Percentiles rank a stretch among this genome's conserved stretches.
These are phyloP conservation scores for Pleoardoris graminearum DNA, from an alignment of 2,329 filamentous ascomycete genomes.

Conservation along the genomic window DNA sequence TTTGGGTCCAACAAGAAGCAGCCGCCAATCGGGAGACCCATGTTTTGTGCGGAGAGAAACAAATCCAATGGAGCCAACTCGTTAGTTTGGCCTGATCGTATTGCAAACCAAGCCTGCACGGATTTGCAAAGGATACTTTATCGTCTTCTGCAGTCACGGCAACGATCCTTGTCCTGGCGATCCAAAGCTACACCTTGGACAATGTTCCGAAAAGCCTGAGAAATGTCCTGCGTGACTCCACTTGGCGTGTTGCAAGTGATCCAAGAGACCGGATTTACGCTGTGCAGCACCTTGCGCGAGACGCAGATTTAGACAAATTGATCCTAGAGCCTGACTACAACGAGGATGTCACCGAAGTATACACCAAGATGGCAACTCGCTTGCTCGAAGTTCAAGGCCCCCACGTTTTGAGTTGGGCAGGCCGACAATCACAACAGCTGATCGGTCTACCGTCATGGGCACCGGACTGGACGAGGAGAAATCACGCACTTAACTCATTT, in stretches of 20 bases:
- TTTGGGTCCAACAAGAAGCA: constrained; percentile 11
- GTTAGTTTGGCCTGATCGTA: neutral
- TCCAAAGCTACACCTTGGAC: neutral
- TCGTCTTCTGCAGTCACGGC: neutral
- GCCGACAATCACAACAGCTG: neutral
- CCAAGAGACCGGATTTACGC: neutral
- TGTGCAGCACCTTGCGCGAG: neutral
- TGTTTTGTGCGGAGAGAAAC: neutral
- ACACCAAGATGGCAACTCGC: neutral
- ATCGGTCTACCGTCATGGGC: neutral
- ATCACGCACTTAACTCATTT: neutral
- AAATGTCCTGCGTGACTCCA: neutral
- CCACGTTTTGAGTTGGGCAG: neutral
- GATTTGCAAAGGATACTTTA: too few relatives aligned
- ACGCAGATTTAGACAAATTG: neutral
- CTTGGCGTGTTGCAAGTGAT: neutral
- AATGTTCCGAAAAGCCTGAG: neutral
- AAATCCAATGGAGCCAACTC: neutral
- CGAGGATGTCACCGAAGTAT: neutral
- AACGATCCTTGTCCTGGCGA: neutral
- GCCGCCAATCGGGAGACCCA: neutral
- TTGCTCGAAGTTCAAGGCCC: neutral
- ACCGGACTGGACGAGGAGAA: neutral
- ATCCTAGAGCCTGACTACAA: neutral
- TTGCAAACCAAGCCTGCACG: neutral